Base-by-base conservation (phyloP, 208 protist genomes). In the Wallacemonas collosoma region DNA sequence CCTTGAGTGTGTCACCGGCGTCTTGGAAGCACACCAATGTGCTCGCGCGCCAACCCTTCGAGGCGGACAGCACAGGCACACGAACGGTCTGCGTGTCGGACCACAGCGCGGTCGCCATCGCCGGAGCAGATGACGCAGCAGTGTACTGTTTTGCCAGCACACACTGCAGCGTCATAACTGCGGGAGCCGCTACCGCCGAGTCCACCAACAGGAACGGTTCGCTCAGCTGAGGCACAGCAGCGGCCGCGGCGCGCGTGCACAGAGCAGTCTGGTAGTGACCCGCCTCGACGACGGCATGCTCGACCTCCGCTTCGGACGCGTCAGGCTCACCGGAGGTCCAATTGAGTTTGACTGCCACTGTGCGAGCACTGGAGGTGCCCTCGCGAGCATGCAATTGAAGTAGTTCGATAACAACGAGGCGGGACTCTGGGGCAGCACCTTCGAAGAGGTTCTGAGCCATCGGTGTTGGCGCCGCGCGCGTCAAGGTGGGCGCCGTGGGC, bases 361-460 rank as follows among this genome's bases (percentile, higher is more conserved):
- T 45, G 14, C 78, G 68, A 36, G 70, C 40, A n/a, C 74, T 73
- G 2, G 81, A 67, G 15, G 68, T 58, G 36, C 61, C 73, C 11
- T 57, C 58, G 39, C 68, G 51, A 43, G 66, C 72, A 14, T 44
- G 68, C 11, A 88, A 45, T 2, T 63, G 62, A 26, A 75, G 45
- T 2, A 88, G 74, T 15, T 79, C 83, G 0, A 84, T 61, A 9
- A 77, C 39, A 17, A 73, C 71, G 6, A 88, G 14, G 4, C 70
- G 11, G 12, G 69, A 71, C 12, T 67, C 60, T 7, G 77, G 43
- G 3, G 73, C 63, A 36, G 54, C 80, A 4, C 81, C 86, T 11
- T 86, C 58, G 50, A 91, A 89, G 15, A 91, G 77, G 56, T 87
- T 82, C 0, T 72, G 68, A 15, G 66, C 60, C 8, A 14, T 67